Conservation (phyloP, 345 rosid genomes). For the Boechera divaricarpa region DNA sequence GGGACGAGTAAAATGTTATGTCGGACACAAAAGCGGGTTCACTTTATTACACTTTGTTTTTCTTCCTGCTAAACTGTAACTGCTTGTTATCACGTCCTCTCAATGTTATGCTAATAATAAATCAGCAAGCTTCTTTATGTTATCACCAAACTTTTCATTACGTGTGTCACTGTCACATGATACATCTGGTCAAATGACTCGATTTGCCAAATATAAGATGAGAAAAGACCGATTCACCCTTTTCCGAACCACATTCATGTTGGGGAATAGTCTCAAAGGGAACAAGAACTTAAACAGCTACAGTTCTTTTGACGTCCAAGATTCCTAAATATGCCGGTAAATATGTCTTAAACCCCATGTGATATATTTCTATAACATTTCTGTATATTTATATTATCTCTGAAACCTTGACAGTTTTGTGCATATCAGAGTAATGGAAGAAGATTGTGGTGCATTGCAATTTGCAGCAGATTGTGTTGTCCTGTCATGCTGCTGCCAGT, state of each 20-base stretch:
- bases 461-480: conserved; percentile 79
- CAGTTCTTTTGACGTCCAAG: conserved; percentile 53
- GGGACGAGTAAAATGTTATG: conserved; percentile 9
- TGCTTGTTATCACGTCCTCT: conserved; percentile 33
- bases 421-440: conserved; percentile 46
- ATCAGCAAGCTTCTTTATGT: conserved; percentile 32
- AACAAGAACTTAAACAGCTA: conserved; percentile 36
- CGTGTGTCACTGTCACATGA: conserved; percentile 35
- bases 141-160: conserved; percentile 39
- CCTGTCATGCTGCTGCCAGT: conserved; percentile 80
- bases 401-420: conserved; percentile 9
- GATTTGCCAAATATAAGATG: conserved; percentile 24
- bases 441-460: conserved; percentile 56
- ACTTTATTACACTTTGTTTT: conserved; percentile 1
- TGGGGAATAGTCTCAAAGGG: conserved; percentile 48
- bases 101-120: conserved; percentile 37
- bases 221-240: conserved; percentile 29
- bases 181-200: conserved; percentile 23
- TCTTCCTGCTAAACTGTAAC: conserved; percentile 25
- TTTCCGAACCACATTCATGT: conserved; percentile 36
- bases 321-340: conserved; percentile 46
- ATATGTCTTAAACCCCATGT: conserved; percentile 40
- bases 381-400: neutral
- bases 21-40: conserved; percentile 15
- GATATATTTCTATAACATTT: neutral